Conservation (phyloP, 2,329 filamentous ascomycete genomes). For the Talaromyces sp. region DNA sequence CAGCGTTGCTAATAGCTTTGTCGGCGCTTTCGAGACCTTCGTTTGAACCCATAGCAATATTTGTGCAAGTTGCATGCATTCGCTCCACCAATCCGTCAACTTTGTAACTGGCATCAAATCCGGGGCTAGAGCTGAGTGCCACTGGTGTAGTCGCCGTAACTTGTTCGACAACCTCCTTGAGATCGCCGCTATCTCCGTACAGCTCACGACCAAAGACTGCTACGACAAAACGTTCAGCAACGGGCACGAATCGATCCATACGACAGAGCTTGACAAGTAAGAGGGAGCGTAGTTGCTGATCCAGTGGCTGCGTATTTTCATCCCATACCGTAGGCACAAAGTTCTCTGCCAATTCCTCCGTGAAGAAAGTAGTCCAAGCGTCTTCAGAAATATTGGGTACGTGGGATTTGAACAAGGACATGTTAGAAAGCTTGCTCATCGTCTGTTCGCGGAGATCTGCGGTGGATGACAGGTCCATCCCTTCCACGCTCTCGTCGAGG, state of each 20-base stretch:
- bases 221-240: slow-evolving; percentile 83
- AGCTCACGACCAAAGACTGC: slow-evolving; percentile 78
- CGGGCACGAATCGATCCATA: slow-evolving; percentile 88
- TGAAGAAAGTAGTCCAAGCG: slow-evolving; percentile 77
- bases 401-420: slow-evolving; percentile 67
- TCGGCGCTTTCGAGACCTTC: slow-evolving; percentile 89
- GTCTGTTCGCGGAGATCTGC: slow-evolving; percentile 60
- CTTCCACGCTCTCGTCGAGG: slow-evolving; percentile 70
- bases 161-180: slow-evolving; percentile 77
- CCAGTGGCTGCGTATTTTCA: slow-evolving; percentile 57
- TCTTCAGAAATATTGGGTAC: slow-evolving; percentile 57
- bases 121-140: slow-evolving; percentile 86
- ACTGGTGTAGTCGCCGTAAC: slow-evolving; percentile 81
- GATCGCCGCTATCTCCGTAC: slow-evolving; percentile 77
- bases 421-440: slow-evolving; percentile 61
- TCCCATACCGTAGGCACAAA: slow-evolving; percentile 74
- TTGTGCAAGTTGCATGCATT: slow-evolving; percentile 75
- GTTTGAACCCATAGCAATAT: slow-evolving; percentile 98
- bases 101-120: slow-evolving; percentile 98
- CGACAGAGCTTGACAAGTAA: slow-evolving; percentile 91
- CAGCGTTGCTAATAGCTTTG: slow-evolving; percentile 89
- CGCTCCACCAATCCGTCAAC: slow-evolving; percentile 91
- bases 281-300: slow-evolving; percentile 75
- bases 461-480: slow-evolving; percentile 71
- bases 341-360: slow-evolving; percentile 80